Percentiles rank a stretch among this genome's conserved stretches.
These are phyloP conservation scores for Primulina tabacum DNA, from an alignment of 257 asterid genomes.

Conservation along the genomic window DNA sequence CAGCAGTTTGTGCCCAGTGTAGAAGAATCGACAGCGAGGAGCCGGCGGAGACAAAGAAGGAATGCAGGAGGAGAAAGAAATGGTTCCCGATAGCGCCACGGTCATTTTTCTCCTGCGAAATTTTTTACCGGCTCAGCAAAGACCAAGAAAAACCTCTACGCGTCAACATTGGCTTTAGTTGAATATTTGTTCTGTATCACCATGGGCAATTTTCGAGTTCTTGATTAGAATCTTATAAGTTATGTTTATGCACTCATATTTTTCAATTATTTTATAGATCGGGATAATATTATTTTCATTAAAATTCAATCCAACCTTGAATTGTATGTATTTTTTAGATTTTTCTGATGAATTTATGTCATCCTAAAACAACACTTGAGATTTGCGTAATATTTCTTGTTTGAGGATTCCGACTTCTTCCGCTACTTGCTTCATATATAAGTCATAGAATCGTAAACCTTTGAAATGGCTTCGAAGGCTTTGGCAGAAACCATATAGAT, in stretches of 20 bases:
- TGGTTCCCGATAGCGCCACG: slow-evolving; percentile 35
- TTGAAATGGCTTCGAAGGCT: background rate
- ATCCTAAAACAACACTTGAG: too few relatives aligned
- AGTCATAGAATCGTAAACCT: too few relatives aligned
- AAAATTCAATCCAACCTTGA: too few relatives aligned
- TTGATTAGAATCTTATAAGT: too few relatives aligned
- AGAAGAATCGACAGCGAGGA: slow-evolving; percentile 32
- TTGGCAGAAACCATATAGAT: background rate
- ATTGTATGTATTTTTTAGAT: too few relatives aligned
- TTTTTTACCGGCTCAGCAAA: slow-evolving; percentile 6
- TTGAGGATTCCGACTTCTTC: too few relatives aligned
- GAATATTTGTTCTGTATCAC: too few relatives aligned
- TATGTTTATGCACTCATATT: too few relatives aligned
- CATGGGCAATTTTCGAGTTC: too few relatives aligned
- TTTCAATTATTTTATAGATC: too few relatives aligned
- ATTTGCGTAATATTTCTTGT: background rate
- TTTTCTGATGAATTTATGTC: background rate
- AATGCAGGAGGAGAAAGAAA: slow-evolving; percentile 42
- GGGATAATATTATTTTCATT: too few relatives aligned
- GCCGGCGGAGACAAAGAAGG: slow-evolving; percentile 32
- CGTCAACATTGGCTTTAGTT: background rate
- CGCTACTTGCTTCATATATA: too few relatives aligned
- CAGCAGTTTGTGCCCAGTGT: slow-evolving; percentile 30
- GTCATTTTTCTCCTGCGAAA: slow-evolving; percentile 25
- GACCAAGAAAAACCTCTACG: slow-evolving; percentile 12